Percentiles rank a stretch among this genome's conserved stretches.
Evolutionary conservation across 139 green algal genomes (phyloP).

Genomic region (Tetradesmus obliquus): DNA sequence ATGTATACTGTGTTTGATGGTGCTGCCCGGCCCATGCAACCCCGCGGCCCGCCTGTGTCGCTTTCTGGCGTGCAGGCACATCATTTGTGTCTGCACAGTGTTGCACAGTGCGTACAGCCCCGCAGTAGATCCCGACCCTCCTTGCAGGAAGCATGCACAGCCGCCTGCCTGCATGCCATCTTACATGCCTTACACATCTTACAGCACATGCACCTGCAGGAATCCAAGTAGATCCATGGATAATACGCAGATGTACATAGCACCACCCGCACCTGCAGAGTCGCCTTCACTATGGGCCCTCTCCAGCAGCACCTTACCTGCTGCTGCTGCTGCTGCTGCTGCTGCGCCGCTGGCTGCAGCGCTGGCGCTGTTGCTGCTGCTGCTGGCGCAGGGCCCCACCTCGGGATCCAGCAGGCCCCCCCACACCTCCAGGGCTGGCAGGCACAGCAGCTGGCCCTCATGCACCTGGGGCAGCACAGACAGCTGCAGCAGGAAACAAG

Average conservation of each 20-base stretch:
- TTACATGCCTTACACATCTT: no score
- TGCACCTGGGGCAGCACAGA: conserved; percentile 29
- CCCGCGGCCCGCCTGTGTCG: no score
- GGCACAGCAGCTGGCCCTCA: conserved; percentile 7
- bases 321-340: conserved; percentile 6
- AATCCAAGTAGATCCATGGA: no score
- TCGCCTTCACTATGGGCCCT: not conserved
- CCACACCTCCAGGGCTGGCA: conserved; percentile 28
- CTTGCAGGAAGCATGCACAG: not conserved
- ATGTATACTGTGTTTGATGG: not conserved
- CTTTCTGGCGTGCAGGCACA: no score
- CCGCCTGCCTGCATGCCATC: not conserved
- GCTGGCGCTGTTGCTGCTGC: not conserved
- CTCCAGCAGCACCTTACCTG: not conserved
- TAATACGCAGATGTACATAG: no score
- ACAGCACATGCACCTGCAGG: no score
- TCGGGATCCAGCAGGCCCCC: not conserved
- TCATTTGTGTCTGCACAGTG: no score
- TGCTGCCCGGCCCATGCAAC: no score
- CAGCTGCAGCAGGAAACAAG: not conserved
- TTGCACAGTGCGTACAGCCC: not conserved
- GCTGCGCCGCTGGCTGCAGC: not conserved
- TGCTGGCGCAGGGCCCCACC: not conserved
- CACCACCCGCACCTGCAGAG: not conserved
- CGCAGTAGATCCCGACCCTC: not conserved